phyloP scores from a whole-genome alignment of 305 asterid species.

The Solanum hybrid region DNA sequence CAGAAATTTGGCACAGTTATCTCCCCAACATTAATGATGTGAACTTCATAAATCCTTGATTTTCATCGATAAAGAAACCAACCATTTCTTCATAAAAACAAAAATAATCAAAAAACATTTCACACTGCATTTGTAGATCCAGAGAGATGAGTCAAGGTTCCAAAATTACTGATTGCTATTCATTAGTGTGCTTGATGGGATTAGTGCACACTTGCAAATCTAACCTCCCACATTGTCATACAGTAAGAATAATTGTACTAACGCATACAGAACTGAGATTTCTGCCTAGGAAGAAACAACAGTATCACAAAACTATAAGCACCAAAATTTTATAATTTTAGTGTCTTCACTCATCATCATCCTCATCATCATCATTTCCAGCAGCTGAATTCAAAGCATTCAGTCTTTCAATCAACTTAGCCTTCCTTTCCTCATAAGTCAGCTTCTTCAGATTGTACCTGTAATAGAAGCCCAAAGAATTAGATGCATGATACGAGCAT shows the following conservation, averaged over 20 bases:
- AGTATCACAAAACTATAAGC: background rate
- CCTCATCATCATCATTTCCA: slow-evolving; percentile 38
- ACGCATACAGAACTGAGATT: slow-evolving; percentile 1
- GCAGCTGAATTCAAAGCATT: slow-evolving; percentile 70
- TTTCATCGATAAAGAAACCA: background rate
- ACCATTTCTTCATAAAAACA: background rate
- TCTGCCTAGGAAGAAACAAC: background rate
- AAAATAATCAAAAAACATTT: background rate
- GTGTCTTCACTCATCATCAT: slow-evolving; percentile 29
- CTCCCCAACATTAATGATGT: background rate
- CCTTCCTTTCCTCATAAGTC: slow-evolving; percentile 71
- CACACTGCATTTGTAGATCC: background rate
- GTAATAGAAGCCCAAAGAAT: slow-evolving; percentile 4
- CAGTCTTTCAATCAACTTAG: slow-evolving; percentile 60
- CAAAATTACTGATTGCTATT: background rate
- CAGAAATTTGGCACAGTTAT: background rate
- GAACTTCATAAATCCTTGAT: background rate
- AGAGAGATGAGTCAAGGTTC: background rate
- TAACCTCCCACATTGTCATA: background rate
- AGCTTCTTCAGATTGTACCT: slow-evolving; percentile 80
- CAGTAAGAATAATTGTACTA: background rate
- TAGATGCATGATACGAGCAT: background rate
- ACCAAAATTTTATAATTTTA: background rate
- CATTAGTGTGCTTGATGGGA: background rate
- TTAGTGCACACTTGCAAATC: slow-evolving; percentile 4